Evolutionary conservation across 495 filamentous ascomycete genomes (phyloP), one percentile per base, ranked within the genome.

Genomic region (Penicillium verhagenii): DNA sequence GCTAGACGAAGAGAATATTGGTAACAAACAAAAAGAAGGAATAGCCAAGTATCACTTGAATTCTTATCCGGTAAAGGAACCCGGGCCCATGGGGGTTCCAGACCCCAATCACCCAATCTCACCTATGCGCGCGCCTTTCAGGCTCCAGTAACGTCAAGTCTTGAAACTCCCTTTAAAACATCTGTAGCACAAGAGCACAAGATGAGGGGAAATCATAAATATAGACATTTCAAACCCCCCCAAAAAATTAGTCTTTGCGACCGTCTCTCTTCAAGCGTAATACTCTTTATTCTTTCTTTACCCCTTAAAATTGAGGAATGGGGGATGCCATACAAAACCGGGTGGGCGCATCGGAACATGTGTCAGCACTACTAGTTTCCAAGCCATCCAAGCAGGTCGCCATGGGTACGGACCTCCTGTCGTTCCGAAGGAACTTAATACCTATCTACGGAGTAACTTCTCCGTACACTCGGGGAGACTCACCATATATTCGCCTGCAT

Each of bases 341-440:
- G 55, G 35, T 50, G 45, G 44, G 26, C 59, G 46, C 52, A 56
- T 65, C 49, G 40, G 58, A 47, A 21, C 37, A 50, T 52, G 51
- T 50, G 23, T 40, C 28, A 47, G 13, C 39, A 43, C 24, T 40
- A 56, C 52, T 53, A 54, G 54, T 66, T 64, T 61, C 47, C 60
- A 64, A 61, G 57, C 45, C 55, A 66, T 55, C 50, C 53, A 29
- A 57, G 33, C 53, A 49, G 24, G 55, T 48, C 49, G 55, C 38
- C 50, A 53, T 43, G 50, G 56, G 25, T 50, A 42, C 50, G 20
- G 19, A n/a, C 25, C 20, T 53, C 18, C n/a, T n/a, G 13, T 37
- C 29, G 37, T 35, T 20, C 45, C 50, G 39, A 33, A 51, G 40
- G 43, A 50, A 38, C 37, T 47, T n/a, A 39, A n/a, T n/a, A n/a